These are phyloP conservation scores for Syzygium jambos DNA, from an alignment of 345 rosid genomes.

Conservation along the genomic window DNA sequence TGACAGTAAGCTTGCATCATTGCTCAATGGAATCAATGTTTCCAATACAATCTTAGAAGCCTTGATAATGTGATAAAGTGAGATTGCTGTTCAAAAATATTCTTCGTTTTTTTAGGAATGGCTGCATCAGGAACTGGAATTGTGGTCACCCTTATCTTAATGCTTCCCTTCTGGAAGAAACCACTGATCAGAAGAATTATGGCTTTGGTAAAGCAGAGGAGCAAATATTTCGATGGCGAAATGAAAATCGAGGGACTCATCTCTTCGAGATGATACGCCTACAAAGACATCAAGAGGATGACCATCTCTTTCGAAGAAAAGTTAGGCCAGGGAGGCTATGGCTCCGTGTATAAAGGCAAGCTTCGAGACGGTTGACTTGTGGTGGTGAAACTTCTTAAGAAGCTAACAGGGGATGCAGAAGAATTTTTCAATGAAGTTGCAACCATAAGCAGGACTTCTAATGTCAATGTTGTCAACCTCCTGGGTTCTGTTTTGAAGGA, in stretches of 20 bases:
- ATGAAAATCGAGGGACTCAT: neutral
- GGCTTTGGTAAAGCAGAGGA: neutral
- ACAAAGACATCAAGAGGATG: constrained; percentile 15
- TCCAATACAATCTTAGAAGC: too few relatives aligned
- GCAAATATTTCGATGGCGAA: neutral
- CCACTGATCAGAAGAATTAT: neutral
- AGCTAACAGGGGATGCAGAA: constrained; percentile 25
- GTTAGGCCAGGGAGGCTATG: constrained; percentile 32
- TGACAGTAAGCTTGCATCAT: too few relatives aligned
- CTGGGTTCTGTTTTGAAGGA: constrained; percentile 16
- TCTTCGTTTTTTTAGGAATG: too few relatives aligned
- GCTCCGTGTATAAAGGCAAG: constrained; percentile 18
- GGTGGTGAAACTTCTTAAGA: constrained; percentile 29
- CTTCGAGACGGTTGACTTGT: constrained; percentile 14
- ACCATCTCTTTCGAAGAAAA: constrained; percentile 12
- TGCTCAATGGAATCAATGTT: too few relatives aligned
- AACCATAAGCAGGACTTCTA: constrained; percentile 44
- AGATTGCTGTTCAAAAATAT: too few relatives aligned
- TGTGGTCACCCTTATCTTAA: too few relatives aligned
- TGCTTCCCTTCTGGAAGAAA: neutral
- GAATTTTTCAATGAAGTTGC: constrained; percentile 39
- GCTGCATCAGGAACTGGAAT: neutral
- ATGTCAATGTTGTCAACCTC: constrained; percentile 24
- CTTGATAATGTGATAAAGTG: too few relatives aligned
- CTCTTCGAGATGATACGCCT: constrained; percentile 16